Base-by-base conservation (phyloP, 1,284 basidiomycete species). In the Sanghuangporus baumii region DNA sequence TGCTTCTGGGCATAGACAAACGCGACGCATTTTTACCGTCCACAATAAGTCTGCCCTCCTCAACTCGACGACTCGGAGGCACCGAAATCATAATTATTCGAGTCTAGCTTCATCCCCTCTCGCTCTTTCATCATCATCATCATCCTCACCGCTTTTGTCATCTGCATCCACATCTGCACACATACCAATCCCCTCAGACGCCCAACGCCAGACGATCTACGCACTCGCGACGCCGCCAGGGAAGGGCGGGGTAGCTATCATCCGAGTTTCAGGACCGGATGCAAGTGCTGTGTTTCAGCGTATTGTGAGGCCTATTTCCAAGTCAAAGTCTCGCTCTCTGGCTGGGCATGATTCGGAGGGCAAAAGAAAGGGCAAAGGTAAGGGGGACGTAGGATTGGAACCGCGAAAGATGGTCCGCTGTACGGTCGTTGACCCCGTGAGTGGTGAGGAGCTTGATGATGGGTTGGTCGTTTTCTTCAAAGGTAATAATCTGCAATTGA, bases 201-300 rank as follows among this genome's bases (percentile, higher is more conserved):
- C 86, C 2, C 87, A 91, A 70, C 76, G 80, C 20, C 71, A 72
- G 34, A 96, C 94, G 0, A 93, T 96, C 62, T 96, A 90, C 71
- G 94, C 93, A 0, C 79, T 94, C 12, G 91, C 94, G 0, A 93
- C 92, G 0, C 89, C 92, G 1, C 84, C 86, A 3, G 92, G 91
- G 1, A 93, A 88, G 67, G 91, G 84, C 2, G 94, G 91, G 34
- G 81, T 96, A 16, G 90, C 87, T 0, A 86, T 96, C 51, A 76
- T 96, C 55, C 83, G 93, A 62, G 77, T 96, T 11, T 93, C 92
- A 6, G 93, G 94, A 0, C 89, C 90, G 0, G 82, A 84, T 56
- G 84, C 85, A 0, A 69, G 79, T 14, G 65, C 75, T 0, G 86
- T 92, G 2, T 89, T 87, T 82, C 72, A 74, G 34, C 71, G 69